phyloP scores from a whole-genome alignment of 192 early-diverging fungal species.

The Coemansia sp. region DNA sequence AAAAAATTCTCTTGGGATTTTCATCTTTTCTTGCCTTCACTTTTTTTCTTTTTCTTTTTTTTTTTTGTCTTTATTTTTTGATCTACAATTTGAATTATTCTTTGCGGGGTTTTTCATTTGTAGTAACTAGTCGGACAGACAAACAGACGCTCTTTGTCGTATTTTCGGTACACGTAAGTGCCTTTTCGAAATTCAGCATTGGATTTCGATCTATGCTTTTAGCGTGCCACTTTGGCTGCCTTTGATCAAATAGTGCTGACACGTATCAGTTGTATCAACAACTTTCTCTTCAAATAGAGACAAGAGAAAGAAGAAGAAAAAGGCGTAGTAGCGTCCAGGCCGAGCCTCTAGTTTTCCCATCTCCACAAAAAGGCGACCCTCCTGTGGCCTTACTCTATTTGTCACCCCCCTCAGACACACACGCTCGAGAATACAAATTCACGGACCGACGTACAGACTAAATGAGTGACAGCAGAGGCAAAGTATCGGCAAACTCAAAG shows the following conservation, averaged over 20 bases:
- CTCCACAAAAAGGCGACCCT: too few species aligned
- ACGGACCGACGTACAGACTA: slow-evolving; percentile 11
- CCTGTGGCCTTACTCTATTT: too few species aligned
- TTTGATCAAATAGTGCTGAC: slow-evolving; percentile 2
- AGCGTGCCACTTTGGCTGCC: too few species aligned
- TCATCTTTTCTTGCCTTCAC: not conserved
- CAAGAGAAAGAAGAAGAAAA: slow-evolving; percentile 9
- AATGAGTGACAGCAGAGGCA: slow-evolving; percentile 49
- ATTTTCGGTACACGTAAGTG: not conserved
- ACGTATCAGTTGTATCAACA: not conserved
- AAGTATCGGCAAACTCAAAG: slow-evolving; percentile 42
- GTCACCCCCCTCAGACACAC: too few species aligned
- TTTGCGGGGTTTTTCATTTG: slow-evolving; percentile 6
- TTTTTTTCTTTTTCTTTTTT: not conserved
- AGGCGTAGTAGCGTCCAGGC: slow-evolving; percentile 1
- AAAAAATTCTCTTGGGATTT: not conserved
- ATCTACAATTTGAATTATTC: slow-evolving; percentile 24
- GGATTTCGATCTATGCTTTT: not conserved
- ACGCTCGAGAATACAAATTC: too few species aligned
- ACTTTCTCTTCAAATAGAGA: not conserved
- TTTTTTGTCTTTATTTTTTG: slow-evolving; percentile 20
- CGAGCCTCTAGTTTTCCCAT: not conserved
- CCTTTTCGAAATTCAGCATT: too few species aligned
- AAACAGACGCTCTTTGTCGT: not conserved
- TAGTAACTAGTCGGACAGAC: not conserved